Percentiles rank a stretch among this genome's conserved stretches.
Conservation (phyloP, 768 basidiomycete genomes). For the Galerina marginata region DNA sequence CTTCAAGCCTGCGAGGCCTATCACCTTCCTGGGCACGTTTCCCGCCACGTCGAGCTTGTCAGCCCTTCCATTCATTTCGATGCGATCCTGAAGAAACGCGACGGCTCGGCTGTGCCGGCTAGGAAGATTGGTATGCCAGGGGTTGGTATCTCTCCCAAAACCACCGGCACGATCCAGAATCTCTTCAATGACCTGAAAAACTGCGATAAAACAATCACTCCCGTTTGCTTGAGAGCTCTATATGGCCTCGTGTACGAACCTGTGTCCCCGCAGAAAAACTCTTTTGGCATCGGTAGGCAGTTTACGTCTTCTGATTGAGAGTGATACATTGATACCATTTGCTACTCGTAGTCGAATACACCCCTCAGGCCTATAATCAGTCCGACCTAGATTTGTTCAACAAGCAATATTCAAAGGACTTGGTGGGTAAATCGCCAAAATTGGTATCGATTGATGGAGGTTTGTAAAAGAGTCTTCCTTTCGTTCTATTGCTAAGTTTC, state of each 20-base stretch:
- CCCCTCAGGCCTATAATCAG: slow-evolving; percentile 52
- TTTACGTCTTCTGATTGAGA: not conserved
- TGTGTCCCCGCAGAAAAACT: slow-evolving; percentile 36
- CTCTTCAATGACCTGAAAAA: slow-evolving; percentile 28
- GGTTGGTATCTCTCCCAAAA: slow-evolving; percentile 29
- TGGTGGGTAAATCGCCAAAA: slow-evolving; percentile 39
- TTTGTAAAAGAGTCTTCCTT: slow-evolving; percentile 18
- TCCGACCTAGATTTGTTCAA: slow-evolving; percentile 52
- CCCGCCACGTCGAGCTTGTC: slow-evolving; percentile 44
- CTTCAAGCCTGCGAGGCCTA: slow-evolving; percentile 39
- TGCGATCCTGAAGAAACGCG: slow-evolving; percentile 33
- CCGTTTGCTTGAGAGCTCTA: slow-evolving; percentile 43
- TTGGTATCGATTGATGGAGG: slow-evolving; percentile 40
- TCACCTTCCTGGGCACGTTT: slow-evolving; percentile 39
- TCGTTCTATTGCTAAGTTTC: not conserved
- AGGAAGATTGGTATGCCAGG: slow-evolving; percentile 29
- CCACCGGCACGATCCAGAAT: slow-evolving; percentile 23
- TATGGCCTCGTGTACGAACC: slow-evolving; percentile 41
- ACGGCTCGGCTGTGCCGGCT: slow-evolving; percentile 10
- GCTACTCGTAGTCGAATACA: slow-evolving; percentile 48
- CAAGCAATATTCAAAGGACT: slow-evolving; percentile 34
- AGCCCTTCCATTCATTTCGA: slow-evolving; percentile 44
- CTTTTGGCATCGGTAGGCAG: slow-evolving; percentile 41
- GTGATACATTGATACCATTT: not conserved
- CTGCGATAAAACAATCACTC: slow-evolving; percentile 40